Base-by-base conservation (phyloP, 2,329 filamentous ascomycete species). In the Aspergillus luchuensis region DNA sequence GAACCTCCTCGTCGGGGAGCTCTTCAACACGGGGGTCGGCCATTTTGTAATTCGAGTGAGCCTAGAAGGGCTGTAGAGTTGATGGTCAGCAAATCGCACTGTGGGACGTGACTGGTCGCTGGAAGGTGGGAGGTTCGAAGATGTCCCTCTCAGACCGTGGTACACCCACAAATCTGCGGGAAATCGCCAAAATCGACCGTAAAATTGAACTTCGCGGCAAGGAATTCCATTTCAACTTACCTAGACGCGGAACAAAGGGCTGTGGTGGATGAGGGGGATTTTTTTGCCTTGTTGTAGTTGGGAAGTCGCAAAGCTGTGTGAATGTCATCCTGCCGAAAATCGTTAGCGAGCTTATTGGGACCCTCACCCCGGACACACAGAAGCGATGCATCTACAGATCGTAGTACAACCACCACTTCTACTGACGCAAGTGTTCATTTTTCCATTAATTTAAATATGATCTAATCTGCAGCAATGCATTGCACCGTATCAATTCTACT, bases 21-120 rank as follows among this genome's bases (percentile, higher is more conserved):
- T 99, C 95, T 86, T 99, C 94, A 82, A 98, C 89, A 82, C 94
- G 91, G 80, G 94, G 91, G 86, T 97, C 96, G 79, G 95, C 90
- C 95, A 99, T 99, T 80, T 91, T 74, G 68, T 68, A 64, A 61
- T 60, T 63, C 56, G 60, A 58, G 50, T 47, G 60, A 66, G 64
- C 69, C 69, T 74, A 67, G 28, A 65, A 45, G 49, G 59, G 61
- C 48, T 49, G 53, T 17, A 45, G 17, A 57, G 43, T 43, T 33
- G 57, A 65, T 47, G 45, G 64, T 71, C 60, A 70, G 68, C 61
- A 61, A 66, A 62, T 58, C 53, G 51, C 36, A 59, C 56, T 57
- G 50, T 57, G 51, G 43, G 57, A 58, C 58, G 50, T 48, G 30
- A 53, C 61, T 48, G 62, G 62, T 56, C 49, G 61, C 56, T 45